A percentile compares a stretch with the other conserved stretches of the same genome.
These are phyloP conservation scores for Sarocladium strictum DNA, from an alignment of 2,329 filamentous ascomycete genomes.

Conservation along the genomic window DNA sequence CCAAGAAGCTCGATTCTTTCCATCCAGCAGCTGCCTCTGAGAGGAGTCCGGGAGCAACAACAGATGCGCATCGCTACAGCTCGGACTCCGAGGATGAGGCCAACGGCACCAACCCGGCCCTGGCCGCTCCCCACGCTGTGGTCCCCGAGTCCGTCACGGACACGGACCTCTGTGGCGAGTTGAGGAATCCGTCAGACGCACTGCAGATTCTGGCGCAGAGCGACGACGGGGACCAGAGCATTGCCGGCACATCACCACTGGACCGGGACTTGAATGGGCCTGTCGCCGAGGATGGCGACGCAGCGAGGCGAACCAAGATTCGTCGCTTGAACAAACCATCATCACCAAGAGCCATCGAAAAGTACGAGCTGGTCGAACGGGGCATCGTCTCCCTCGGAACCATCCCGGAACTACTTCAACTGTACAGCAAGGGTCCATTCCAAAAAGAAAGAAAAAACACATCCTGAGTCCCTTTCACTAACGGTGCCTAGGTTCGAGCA, in stretches of 20 bases:
- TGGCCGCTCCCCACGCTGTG: neutral
- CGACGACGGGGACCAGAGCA: neutral
- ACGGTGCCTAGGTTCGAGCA: neutral
- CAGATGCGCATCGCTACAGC: neutral
- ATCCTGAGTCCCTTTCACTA: neutral
- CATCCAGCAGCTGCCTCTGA: neutral
- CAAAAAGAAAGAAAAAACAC: too few relatives aligned
- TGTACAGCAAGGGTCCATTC: neutral
- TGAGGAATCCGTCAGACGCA: constrained; percentile 14
- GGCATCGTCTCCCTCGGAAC: constrained; percentile 2
- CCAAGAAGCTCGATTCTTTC: neutral
- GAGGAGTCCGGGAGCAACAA: neutral
- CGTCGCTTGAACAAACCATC: constrained; percentile 3
- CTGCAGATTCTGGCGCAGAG: constrained; percentile 13
- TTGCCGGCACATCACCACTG: neutral
- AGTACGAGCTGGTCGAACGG: constrained; percentile 1
- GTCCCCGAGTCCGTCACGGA: neutral
- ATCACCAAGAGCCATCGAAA: constrained; percentile 3
- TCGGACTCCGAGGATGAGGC: neutral
- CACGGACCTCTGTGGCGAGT: constrained; percentile 10
- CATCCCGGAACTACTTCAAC: constrained; percentile 4
- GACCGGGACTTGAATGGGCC: neutral
- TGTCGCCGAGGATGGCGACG: neutral
- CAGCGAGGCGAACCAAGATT: neutral
- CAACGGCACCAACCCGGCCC: neutral